Percentiles rank a stretch among this genome's conserved stretches.
Evolutionary conservation across 2,329 filamentous ascomycete genomes (phyloP).

Genomic region (Colletotrichum sp.): DNA sequence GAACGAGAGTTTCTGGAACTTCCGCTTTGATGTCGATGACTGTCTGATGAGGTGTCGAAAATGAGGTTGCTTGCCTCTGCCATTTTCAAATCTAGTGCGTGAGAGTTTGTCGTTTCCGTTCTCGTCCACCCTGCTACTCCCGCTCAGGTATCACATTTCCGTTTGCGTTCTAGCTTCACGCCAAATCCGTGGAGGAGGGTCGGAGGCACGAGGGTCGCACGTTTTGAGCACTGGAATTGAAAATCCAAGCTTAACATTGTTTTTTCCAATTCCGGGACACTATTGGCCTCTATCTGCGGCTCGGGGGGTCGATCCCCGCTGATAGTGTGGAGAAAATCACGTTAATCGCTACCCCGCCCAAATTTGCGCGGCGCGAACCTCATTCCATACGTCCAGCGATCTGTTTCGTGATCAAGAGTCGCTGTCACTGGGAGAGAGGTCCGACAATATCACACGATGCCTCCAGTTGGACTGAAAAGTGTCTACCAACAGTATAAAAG

Average conservation of each 20-base stretch:
- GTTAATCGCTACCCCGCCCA: background rate
- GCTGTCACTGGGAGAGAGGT: fast-evolving
- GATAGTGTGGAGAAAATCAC: background rate
- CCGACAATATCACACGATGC: background rate
- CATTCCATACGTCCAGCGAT: background rate
- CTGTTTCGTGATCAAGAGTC: background rate
- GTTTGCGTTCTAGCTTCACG: background rate
- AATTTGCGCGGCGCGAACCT: background rate
- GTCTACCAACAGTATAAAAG: constrained; percentile 44
- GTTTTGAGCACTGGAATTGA: background rate
- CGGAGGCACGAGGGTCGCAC: background rate
- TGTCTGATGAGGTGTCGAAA: background rate
- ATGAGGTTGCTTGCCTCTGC: background rate
- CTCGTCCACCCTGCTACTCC: background rate
- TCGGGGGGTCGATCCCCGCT: background rate
- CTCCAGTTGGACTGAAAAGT: constrained; percentile 17
- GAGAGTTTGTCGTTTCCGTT: background rate
- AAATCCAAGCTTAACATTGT: background rate
- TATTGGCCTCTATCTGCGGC: background rate
- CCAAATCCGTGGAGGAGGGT: background rate
- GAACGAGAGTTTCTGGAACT: background rate
- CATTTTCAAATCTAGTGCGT: background rate
- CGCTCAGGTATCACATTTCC: background rate
- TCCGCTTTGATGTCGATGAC: background rate
- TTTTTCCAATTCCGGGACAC: background rate